Conservation (phyloP, 208 protist species). For the Blechomonas ayalai region DNA sequence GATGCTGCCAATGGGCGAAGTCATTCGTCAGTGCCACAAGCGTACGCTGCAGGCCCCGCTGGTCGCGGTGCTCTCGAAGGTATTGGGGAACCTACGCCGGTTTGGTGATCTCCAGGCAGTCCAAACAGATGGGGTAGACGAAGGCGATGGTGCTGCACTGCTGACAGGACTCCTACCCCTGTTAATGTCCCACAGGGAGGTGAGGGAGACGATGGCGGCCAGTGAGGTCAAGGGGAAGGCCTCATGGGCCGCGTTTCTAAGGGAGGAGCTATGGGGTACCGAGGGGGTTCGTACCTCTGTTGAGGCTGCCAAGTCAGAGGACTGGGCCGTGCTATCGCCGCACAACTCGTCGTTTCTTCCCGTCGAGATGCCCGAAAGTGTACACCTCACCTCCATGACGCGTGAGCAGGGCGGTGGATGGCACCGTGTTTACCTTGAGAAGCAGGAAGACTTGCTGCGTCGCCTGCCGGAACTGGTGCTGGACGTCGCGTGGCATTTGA, state of each 20-base stretch:
- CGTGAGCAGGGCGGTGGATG: slow-evolving; percentile 40
- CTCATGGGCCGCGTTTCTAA: slow-evolving; percentile 20
- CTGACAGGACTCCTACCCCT: slow-evolving; percentile 38
- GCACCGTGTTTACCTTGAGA: slow-evolving; percentile 48
- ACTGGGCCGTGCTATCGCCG: background rate
- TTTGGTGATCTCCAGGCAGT: slow-evolving; percentile 11
- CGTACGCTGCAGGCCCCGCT: slow-evolving; percentile 59
- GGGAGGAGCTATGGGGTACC: slow-evolving; percentile 13
- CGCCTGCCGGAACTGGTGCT: slow-evolving; percentile 32
- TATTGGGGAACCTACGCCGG: slow-evolving; percentile 7
- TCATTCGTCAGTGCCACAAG: slow-evolving; percentile 27
- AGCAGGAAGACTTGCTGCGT: slow-evolving; percentile 43
- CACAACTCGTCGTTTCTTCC: slow-evolving; percentile 17
- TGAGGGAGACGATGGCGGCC: slow-evolving; percentile 23
- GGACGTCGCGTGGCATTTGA: slow-evolving; percentile 31
- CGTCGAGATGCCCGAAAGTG: slow-evolving; percentile 28
- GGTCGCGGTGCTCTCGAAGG: slow-evolving; percentile 9
- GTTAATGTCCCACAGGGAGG: slow-evolving; percentile 52
- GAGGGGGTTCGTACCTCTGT: background rate
- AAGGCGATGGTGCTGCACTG: slow-evolving; percentile 22
- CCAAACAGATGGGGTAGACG: background rate
- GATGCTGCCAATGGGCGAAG: slow-evolving; percentile 15
- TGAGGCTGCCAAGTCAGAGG: background rate
- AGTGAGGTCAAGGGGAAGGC: slow-evolving; percentile 9
- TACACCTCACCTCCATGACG: slow-evolving; percentile 20